Evolutionary conservation across 495 filamentous ascomycete species (phyloP), one percentile per base, ranked within the genome.

Genomic region (Aspergillus avenaceus): DNA sequence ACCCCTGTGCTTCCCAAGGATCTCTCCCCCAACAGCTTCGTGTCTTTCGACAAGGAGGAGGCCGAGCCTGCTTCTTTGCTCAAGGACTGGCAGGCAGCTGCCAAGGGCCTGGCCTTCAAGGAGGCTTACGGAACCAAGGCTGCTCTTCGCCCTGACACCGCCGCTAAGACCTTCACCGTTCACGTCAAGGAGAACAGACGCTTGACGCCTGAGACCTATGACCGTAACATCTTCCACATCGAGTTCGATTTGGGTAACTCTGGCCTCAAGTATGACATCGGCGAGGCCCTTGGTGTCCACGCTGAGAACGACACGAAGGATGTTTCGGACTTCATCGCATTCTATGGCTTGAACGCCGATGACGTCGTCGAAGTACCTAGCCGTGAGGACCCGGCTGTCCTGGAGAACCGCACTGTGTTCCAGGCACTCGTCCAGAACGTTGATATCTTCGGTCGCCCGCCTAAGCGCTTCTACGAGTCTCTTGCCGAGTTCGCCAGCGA

Each of bases 211-310:
- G 59, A 67, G 38, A 85, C 86, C 9, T 98, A 98, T 66, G 92
- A 96, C 65, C 88, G 93, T 26, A 97, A 98, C 75, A 97, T 98
- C 69, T 98, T 98, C 86, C 93, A 98, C 73, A 97, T 98, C 56
- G 93, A 98, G 69, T 98, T 98, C 62, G 93, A 97, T 65, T 81
- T 97, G 16, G 91, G 90, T 41, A 72, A 84, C 57, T 93, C 91
- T 28, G 91, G 90, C 37, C 83, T 98, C 50, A 93, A 79, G 19
- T 98, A 98, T 67, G 88, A 95, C 55, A 97, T 98, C 63, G 93
- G 93, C 45, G 95, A 98, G 70, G 93, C 93, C n/a, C 85, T 98
- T 8, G 93, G 93, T 55, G 90, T 98, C 50, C 93, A 98, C 63
- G 85, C 89, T 11, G 88, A 97, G 70, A 98, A 98, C 66, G 84